Conservation (phyloP, 2,329 filamentous ascomycete genomes). For the Aspergillus oerlinghausenensis region DNA sequence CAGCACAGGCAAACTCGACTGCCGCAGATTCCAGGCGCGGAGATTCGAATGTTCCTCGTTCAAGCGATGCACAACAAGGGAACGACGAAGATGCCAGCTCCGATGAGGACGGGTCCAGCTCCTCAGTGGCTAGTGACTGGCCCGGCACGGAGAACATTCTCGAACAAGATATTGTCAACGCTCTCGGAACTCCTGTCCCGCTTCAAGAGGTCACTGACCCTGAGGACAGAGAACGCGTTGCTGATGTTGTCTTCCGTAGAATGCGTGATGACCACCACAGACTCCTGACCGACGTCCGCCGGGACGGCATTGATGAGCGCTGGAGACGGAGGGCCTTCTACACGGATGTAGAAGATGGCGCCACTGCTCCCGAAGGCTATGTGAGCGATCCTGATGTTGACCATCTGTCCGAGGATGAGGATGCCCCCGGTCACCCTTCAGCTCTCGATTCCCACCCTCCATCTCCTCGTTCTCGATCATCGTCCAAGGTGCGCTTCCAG, state of each 20-base stretch:
- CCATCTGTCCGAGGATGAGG: constrained; percentile 51
- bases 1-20: constrained; percentile 4
- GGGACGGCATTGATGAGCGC: constrained; percentile 57
- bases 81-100: constrained; percentile 19
- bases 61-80: constrained; percentile 17
- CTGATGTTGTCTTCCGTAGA: constrained; percentile 34
- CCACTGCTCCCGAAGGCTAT: constrained; percentile 59
- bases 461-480: constrained; percentile 63
- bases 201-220: constrained; percentile 41
- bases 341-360: constrained; percentile 78
- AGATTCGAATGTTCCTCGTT: constrained; percentile 6
- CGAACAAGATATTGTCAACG: constrained; percentile 38
- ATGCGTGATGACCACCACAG: constrained; percentile 37
- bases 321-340: constrained; percentile 79
- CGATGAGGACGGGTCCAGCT: constrained; percentile 22
- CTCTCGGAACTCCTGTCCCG: constrained; percentile 39
- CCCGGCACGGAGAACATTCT: constrained; percentile 36
- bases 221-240: constrained; percentile 38
- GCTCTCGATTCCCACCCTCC: constrained; percentile 33
- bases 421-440: constrained; percentile 38
- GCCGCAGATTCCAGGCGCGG: constrained; percentile 1
- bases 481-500: constrained; percentile 73
- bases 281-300: constrained; percentile 34
- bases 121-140: constrained; percentile 32
- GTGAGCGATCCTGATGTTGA: constrained; percentile 37